Base-by-base conservation (phyloP, 2,329 filamentous ascomycete species). In the Fusarium mundagurra region DNA sequence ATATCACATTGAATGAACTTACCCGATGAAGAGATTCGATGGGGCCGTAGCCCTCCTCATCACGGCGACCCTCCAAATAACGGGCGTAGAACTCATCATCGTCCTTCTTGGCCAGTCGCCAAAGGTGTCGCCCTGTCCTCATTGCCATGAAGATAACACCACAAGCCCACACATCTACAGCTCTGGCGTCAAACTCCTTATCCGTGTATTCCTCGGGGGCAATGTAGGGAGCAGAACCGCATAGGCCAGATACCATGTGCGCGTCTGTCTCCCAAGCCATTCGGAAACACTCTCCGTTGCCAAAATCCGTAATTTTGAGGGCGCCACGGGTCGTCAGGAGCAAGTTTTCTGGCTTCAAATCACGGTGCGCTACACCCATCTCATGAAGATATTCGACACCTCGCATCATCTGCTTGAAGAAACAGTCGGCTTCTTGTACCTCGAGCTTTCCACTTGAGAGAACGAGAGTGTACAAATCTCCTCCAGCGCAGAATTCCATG, bases 141-240 rank as follows among this genome's bases (percentile, higher is more conserved):
- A 99, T 99, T 20, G 96, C 96, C 96, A 99, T 99, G 85, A 99
- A 99, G 69, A 99, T 99, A 59, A 99, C 96, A 81, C 96, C 96
- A 69, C 95, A 98, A 31, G 96, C 96, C 96, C 96, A 99, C 20
- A 98, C 93, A 80, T 99, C 96, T 55, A 99, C 96, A n/a, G 96
- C 96, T 66, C 96, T 90, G 36, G 96, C 96, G 80, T 99, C 96
- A 76, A 99, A 99, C 81, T 99, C 96, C 82, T 92, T 95, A 81
- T 97, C 95, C 5, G 92, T 90, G 79, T 99, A 99, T 82, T 99
- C 96, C 82, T 99, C 96, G 0, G 96, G 96, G 3, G 96, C 94
- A 76, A 99, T 99, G 81, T 99, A 99, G 1, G 96, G 96, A 29
- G 96, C 96, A 20, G 95, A 98, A 45, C 96, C 96, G 82, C 96